Percentiles rank a stretch among this genome's conserved stretches.
phyloP scores from a whole-genome alignment of 805 yeast genomes.

The Candida silvicultrix region DNA sequence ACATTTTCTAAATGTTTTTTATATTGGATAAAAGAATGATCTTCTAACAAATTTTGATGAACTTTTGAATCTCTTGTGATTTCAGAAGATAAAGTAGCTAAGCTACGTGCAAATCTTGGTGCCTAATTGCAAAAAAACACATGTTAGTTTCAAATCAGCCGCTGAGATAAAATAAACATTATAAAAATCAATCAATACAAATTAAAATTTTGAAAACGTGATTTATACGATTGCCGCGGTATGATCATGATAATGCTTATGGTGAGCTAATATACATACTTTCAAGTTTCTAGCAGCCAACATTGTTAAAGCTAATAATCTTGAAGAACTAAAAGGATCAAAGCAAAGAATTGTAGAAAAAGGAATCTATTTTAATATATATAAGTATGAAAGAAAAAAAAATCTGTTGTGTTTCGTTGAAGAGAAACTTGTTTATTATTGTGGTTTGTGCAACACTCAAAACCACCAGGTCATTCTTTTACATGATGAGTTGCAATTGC shows the following conservation, averaged over 20 bases:
- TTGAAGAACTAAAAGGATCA: not conserved
- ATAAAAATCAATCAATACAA: too few relatives aligned
- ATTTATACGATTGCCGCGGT: too few relatives aligned
- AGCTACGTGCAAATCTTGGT: constrained; percentile 26
- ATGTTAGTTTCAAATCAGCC: too few relatives aligned
- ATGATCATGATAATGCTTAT: too few relatives aligned
- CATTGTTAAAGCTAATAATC: constrained; percentile 2
- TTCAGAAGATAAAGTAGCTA: constrained; percentile 32
- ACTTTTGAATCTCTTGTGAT: constrained; percentile 67
- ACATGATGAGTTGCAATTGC: not conserved
- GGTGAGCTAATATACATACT: too few relatives aligned
- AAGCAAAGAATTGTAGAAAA: not conserved
- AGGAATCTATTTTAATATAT: not conserved
- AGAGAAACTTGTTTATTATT: not conserved
- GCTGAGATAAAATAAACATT: too few relatives aligned
- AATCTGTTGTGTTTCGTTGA: too few relatives aligned
- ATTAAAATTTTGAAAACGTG: too few relatives aligned
- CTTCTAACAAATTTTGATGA: constrained; percentile 73
- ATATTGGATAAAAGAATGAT: constrained; percentile 83
- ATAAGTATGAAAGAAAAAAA: too few relatives aligned
- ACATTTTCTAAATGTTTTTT: constrained; percentile 86
- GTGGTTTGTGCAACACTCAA: not conserved
- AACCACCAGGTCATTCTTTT: constrained; percentile 1
- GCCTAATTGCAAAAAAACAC: not conserved
- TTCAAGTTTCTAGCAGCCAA: constrained; percentile 12